These are phyloP conservation scores for Viola pubescens DNA, from an alignment of 441 rosid genomes.

Conservation along the genomic window DNA sequence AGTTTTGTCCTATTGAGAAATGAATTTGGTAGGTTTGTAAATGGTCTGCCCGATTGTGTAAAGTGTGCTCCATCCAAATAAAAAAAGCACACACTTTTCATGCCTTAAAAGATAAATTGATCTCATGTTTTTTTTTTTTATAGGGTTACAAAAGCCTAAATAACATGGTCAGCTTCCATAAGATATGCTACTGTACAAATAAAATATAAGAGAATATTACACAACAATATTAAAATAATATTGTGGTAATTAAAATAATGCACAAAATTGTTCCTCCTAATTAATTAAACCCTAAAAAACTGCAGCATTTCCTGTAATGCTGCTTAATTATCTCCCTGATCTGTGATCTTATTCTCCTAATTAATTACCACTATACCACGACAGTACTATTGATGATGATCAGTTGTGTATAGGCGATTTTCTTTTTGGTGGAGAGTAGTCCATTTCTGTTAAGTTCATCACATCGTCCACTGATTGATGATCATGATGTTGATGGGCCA, in stretches of 20 bases:
- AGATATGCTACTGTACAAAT: conserved; percentile 11
- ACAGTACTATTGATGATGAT: not conserved
- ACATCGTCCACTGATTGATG: conserved; percentile 14
- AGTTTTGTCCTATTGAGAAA: too few species aligned
- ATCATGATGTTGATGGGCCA: too few species aligned
- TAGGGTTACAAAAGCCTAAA: conserved; percentile 6
- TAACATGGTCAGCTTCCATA: conserved; percentile 1
- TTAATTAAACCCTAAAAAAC: conserved; percentile 23
- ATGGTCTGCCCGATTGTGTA: too few species aligned
- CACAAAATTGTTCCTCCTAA: conserved; percentile 17
- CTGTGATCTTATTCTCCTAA: conserved; percentile 1
- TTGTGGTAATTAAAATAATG: conserved; percentile 14
- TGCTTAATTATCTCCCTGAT: conserved; percentile 18
- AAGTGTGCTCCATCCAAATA: too few species aligned
- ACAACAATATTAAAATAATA: not conserved
- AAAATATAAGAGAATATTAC: not conserved
- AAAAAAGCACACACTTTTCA: too few species aligned
- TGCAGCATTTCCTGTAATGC: conserved; percentile 41
- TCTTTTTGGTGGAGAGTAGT: conserved; percentile 45
- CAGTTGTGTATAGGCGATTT: conserved; percentile 51
- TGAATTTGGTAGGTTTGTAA: too few species aligned
- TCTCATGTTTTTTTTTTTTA: too few species aligned
- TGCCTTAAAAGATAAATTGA: not conserved
- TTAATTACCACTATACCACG: not conserved
- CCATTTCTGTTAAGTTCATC: conserved; percentile 35